Base-by-base conservation (phyloP, 306 rosid species). In the Cotoneaster glaucophyllus region DNA sequence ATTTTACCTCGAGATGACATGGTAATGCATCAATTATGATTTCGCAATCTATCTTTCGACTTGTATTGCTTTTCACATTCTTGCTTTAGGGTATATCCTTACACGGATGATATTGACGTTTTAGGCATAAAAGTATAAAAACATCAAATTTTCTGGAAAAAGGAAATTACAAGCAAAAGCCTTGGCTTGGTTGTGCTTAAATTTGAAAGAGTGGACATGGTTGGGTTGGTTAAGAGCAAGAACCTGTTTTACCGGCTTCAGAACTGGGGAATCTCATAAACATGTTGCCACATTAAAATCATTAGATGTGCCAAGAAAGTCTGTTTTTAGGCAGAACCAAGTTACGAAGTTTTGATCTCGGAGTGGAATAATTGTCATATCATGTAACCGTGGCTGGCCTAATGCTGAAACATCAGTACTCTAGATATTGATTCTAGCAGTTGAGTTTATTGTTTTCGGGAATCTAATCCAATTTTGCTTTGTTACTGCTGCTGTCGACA, bases 1-100 rank as follows among this genome's bases (percentile, higher is more conserved):
- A 76, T 67, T 81, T 83, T 74, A 90, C 84, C 84, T 82, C 88
- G 15, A 81, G 86, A 28, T 85, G 85, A 91, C 56, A 48, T 81
- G 90, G 92, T 87, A 76, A 72, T 80, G 5, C 18, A 22, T 57
- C 37, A 63, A 28, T 50, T 67, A 56, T 52, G 69, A 62, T 32
- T 81, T 70, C 8, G 6, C 71, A 69, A 54, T 43, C 28, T 0
- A 11, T 39, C 31, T 59, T 2, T 9, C 8, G 26, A 59, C 69
- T 59, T 11, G 24, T 25, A 22, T 19, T 28, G 9, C 28, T 17
- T 74, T 11, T 24, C 1, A 19, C 58, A 37, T 58, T 39, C 22
- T 26, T 26, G 28, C 44, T 61, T 43, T 6, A 3, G 65, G 8
- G 19, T 24, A 58, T 39, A 58, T 34, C 56, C 12, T 39, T 58